These are phyloP conservation scores for Syzygium jambos DNA, from an alignment of 345 rosid genomes.

Conservation along the genomic window DNA sequence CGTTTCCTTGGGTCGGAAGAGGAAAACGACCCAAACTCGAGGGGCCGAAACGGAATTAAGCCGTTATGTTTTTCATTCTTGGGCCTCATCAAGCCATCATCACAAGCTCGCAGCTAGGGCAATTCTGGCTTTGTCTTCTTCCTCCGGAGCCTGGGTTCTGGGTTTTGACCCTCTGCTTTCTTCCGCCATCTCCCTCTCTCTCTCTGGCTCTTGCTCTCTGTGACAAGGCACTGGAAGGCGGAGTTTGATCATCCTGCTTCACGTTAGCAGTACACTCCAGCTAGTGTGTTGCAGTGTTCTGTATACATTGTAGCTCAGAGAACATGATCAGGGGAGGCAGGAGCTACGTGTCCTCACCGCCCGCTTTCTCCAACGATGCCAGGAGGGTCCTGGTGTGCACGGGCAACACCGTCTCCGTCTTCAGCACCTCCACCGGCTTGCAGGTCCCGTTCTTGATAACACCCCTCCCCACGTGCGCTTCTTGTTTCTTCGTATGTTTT, in stretches of 20 bases:
- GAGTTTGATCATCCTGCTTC: not conserved
- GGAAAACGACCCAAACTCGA: not conserved
- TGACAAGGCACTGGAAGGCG: not conserved
- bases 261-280: rapidly evolving
- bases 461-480: not conserved
- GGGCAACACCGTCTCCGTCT: slow-evolving; percentile 60
- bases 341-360: slow-evolving; percentile 61
- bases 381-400: slow-evolving; percentile 81
- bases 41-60: not conserved
- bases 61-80: not conserved
- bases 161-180: not conserved
- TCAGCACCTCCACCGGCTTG: slow-evolving; percentile 80
- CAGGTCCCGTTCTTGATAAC: slow-evolving; percentile 25
- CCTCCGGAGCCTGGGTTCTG: not conserved
- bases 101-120: not conserved
- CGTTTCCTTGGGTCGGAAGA: not conserved
- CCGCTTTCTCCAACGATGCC: slow-evolving; percentile 89
- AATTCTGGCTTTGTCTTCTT: not conserved
- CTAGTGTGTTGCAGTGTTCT: not conserved
- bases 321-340: slow-evolving; percentile 77
- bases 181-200: not conserved
- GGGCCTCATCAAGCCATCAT: not conserved
- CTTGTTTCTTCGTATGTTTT: not conserved
- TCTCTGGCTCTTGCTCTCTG: not conserved
- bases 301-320: not conserved